phyloP scores from a whole-genome alignment of 345 rosid species.

The Geranium rotundifolium region DNA sequence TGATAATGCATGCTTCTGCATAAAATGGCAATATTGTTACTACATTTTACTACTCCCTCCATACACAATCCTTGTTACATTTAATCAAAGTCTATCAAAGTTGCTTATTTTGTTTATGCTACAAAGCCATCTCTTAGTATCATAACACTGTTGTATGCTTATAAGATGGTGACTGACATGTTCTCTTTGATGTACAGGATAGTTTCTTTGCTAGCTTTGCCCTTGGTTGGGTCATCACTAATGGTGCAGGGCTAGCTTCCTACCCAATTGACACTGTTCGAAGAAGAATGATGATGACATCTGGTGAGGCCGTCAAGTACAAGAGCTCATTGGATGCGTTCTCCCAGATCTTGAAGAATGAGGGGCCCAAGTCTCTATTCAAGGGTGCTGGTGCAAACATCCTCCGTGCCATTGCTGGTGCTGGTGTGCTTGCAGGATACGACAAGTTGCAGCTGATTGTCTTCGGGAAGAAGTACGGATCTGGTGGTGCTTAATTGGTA shows the following conservation, averaged over 20 bases:
- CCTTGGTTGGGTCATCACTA: slow-evolving; percentile 15
- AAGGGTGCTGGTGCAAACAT: slow-evolving; percentile 23
- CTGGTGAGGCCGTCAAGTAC: slow-evolving; percentile 21
- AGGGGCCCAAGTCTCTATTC: slow-evolving; percentile 15
- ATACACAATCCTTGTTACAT: too few relatives aligned
- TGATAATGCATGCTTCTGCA: too few relatives aligned
- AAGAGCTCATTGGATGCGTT: slow-evolving; percentile 16
- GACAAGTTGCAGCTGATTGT: slow-evolving; percentile 19
- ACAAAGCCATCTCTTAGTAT: too few relatives aligned
- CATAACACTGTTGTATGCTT: too few relatives aligned
- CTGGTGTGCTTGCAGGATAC: slow-evolving; percentile 21
- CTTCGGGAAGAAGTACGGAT: slow-evolving; percentile 20
- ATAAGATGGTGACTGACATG: too few relatives aligned
- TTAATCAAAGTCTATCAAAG: too few relatives aligned
- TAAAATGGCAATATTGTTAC: too few relatives aligned
- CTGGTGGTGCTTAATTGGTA: slow-evolving; percentile 6
- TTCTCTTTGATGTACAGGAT: slow-evolving; percentile 5
- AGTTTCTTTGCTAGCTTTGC: slow-evolving; percentile 18
- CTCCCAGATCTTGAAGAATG: slow-evolving; percentile 16
- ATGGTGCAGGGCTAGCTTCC: slow-evolving; percentile 15
- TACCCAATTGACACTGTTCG: slow-evolving; percentile 9
- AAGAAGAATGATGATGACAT: slow-evolving; percentile 22
- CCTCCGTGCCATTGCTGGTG: slow-evolving; percentile 20
- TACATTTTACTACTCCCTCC: too few relatives aligned
- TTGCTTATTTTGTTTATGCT: too few relatives aligned